Conservation (phyloP, 257 asterid genomes). For the Anisodus acutangulus region DNA sequence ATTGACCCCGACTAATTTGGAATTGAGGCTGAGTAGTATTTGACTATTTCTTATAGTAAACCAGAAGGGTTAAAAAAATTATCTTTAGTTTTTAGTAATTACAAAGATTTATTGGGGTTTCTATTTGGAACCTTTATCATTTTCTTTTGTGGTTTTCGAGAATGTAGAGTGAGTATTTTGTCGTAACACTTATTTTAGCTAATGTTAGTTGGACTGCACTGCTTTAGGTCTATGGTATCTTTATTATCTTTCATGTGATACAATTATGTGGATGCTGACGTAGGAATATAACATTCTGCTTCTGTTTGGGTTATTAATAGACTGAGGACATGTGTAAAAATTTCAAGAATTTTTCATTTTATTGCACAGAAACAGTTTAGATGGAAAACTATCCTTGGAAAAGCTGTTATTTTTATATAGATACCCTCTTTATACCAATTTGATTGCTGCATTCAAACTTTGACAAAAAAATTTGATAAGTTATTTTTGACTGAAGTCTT, state of each 20-base stretch:
- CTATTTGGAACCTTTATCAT: not conserved
- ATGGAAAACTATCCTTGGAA: not conserved
- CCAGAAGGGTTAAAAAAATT: not conserved
- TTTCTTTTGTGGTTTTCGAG: not conserved
- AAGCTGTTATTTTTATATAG: not conserved
- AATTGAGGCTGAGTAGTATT: not conserved
- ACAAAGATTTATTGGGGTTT: not conserved
- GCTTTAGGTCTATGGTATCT: conserved; percentile 9
- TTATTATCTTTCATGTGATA: not conserved
- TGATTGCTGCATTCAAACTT: not conserved
- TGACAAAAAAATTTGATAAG: not conserved
- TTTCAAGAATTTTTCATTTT: not conserved
- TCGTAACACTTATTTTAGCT: not conserved
- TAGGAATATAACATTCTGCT: conserved; percentile 3
- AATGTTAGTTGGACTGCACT: conserved; percentile 7
- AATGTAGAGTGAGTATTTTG: conserved; percentile 18
- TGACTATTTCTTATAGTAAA: not conserved
- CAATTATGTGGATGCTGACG: conserved; percentile 5
- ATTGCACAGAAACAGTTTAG: not conserved
- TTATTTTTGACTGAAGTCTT: not conserved
- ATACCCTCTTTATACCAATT: not conserved
- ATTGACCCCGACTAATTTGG: not conserved
- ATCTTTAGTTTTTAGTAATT: not conserved
- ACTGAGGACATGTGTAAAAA: not conserved
- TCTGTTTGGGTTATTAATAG: not conserved